Base-by-base conservation (phyloP, 2,329 filamentous ascomycete genomes). In the Leptographium flavum region DNA sequence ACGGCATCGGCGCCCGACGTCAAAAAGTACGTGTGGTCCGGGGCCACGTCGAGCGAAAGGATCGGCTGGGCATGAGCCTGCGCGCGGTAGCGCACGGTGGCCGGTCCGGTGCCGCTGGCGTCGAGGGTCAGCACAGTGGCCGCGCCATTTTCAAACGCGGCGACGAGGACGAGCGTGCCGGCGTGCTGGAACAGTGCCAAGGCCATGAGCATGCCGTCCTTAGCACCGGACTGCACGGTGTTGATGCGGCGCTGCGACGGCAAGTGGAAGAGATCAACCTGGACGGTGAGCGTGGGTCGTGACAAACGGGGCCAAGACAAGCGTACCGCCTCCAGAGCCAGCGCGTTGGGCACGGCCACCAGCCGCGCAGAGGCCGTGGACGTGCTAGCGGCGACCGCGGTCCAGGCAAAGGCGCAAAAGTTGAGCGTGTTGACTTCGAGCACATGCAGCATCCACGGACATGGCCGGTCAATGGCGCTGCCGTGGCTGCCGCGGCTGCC, bases 391-490 rank as follows among this genome's bases (percentile, higher is more conserved):
- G 15, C 22, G 27, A 57, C 80, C 81, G 21, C 19, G n/a, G 35
- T 37, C 49, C 73, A 70, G 2, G 82, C 72, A 59, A 94, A 94
- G 2, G 83, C 74, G 59, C 92, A 98, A 59, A 96, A 98, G 58
- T 96, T 98, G 65, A 96, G 75, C 1, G 90, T 87, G 57, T 95
- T 95, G 37, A 96, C 87, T 5, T 83, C 71, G 5, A 98, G 66
- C 4, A 84, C 74, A 61, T 94, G 76, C 21, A 94, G 62, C n/a
- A 95, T 66, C 87, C 86, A 94, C 27, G 92, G 92, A 55, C 80
- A 72, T 17, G 71, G 74, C 51, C 65, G 72, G 11, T 9, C n/a
- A n/a, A n/a, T n/a, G n/a, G n/a, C 14, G 4, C 31, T 36, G 19
- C 14, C 25, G 28, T 4, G 25, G 2, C 13, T 32, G 11, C 7